Evolutionary conservation across 495 filamentous ascomycete species (phyloP), one percentile per base, ranked within the genome.

Genomic region (Parathielavia appendiculata): DNA sequence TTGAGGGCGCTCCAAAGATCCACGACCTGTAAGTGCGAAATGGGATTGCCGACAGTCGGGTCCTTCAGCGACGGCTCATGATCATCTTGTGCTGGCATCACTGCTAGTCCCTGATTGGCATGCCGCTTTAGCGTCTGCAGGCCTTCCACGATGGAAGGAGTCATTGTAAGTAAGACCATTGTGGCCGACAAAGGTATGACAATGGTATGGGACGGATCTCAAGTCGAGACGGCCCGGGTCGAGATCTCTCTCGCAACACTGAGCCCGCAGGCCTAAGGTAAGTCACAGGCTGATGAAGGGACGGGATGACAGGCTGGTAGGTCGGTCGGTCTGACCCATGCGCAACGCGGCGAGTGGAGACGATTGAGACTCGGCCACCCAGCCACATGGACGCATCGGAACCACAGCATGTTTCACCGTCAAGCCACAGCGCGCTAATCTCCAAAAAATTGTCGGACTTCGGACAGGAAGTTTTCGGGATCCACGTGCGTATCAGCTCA

Each of bases 81-180:
- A 22, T 12, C 35, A 13, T 14, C 36, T 38, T 54, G 51, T 11
- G 62, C 53, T 9, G 63, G 45, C 13, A 40, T 47, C 23, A 3
- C 41, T 52, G 51, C 36, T 1, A n/a, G 52, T 22, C 12, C 4
- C 2, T 20, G 32, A 34, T 51, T n/a, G 81, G 60, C 50, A 38
- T 34, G n/a, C 9, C 45, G 35, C 46, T 48, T 48, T 44, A 47
- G 26, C 41, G 71, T 69, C 30, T 80, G 67, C 13, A 92, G 63
- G 10, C 83, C 89, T 64, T 83, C 76, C 68, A 86, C 77, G 26
- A 91, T 85, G 66, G 79, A 79, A 58, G 80, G 62, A 0, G 90
- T 96, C 69, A 88, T 86, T 39, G 82, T 83, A 44, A 96, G 84
- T 45, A 84, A 78, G 23, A 95, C 90, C 91, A 96, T 96, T 9